A percentile compares a stretch with the other conserved stretches of the same genome.
These are phyloP conservation scores for Auxenochlorella pyrenoidosa DNA, from an alignment of 139 green algal species.

Conservation along the genomic window DNA sequence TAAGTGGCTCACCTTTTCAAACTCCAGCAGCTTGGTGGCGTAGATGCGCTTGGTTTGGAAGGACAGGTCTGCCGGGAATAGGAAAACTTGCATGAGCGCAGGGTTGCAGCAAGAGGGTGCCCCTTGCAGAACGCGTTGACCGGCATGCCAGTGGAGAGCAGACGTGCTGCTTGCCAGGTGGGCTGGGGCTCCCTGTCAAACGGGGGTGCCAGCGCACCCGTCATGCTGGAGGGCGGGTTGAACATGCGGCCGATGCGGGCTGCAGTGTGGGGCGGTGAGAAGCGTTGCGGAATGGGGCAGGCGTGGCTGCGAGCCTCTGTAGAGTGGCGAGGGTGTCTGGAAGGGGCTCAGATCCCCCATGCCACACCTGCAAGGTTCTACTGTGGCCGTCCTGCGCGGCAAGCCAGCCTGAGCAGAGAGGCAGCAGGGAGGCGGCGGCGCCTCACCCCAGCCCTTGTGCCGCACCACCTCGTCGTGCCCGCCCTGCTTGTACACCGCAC, in stretches of 20 bases:
- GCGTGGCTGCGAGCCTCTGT: no score
- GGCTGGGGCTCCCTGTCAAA: no score
- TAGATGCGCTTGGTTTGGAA: conserved; percentile 33
- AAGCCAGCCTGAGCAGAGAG: no score
- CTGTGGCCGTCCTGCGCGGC: no score
- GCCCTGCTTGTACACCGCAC: not conserved
- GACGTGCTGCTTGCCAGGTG: no score
- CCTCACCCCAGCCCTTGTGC: conserved; percentile 32
- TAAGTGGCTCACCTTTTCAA: conserved; percentile 22
- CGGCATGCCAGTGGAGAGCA: no score
- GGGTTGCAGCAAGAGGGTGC: no score
- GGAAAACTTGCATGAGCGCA: not conserved
- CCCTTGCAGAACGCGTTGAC: no score
- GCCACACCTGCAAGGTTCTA: no score
- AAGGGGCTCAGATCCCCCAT: no score
- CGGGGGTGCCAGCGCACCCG: not conserved
- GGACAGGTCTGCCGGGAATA: conserved; percentile 1
- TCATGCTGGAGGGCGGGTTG: conserved; percentile 33
- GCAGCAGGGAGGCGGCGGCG: no score
- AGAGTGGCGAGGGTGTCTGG: no score
- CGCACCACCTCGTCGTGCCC: conserved; percentile 8
- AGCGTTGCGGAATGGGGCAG: not conserved
- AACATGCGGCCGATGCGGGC: conserved; percentile 23
- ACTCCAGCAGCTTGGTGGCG: conserved; percentile 28
- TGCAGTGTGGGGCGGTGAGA: not conserved